Evolutionary conservation across 352 stramenopile genomes (phyloP).

Genomic region (Phytopythium ostracodes): DNA sequence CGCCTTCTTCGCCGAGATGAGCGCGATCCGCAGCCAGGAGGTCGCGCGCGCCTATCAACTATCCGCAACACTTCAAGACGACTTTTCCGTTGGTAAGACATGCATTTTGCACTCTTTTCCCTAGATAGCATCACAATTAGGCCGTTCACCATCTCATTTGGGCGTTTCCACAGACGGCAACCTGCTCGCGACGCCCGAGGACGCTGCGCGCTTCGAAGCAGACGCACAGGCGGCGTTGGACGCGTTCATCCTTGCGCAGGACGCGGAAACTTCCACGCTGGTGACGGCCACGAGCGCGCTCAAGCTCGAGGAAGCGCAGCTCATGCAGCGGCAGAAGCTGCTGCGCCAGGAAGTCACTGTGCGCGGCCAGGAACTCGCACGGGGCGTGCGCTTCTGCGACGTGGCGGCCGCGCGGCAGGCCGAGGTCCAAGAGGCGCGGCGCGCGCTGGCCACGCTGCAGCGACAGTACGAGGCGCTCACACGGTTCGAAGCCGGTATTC

Average conservation of each 20-base stretch:
- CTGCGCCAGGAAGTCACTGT: constrained; percentile 35
- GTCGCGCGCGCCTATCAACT: constrained; percentile 27
- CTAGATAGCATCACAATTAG: too few relatives aligned
- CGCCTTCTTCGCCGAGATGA: constrained; percentile 35
- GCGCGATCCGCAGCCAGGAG: constrained; percentile 34
- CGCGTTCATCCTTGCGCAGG: constrained; percentile 24
- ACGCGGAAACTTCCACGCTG: constrained; percentile 19
- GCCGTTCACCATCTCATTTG: too few relatives aligned
- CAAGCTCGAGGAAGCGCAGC: constrained; percentile 40
- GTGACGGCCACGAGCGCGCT: constrained; percentile 22
- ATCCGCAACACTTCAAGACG: constrained; percentile 22
- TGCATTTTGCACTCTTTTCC: not conserved
- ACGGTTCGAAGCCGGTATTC: not conserved
- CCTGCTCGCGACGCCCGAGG: constrained; percentile 19
- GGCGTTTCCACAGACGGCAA: constrained; percentile 14
- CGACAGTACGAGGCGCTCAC: constrained; percentile 20
- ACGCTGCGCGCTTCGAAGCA: not conserved
- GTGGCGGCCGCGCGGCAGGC: constrained; percentile 25
- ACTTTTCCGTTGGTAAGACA: constrained; percentile 25
- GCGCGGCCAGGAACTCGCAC: constrained; percentile 27
- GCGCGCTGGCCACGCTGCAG: constrained; percentile 37
- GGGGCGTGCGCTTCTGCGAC: constrained; percentile 25
- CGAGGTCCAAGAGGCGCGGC: constrained; percentile 37
- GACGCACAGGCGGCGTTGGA: constrained; percentile 11
- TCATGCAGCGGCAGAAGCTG: constrained; percentile 48